A percentile compares a stretch with the other conserved stretches of the same genome.
phyloP scores from a whole-genome alignment of 495 filamentous ascomycete genomes.

The Penicillium maclennaniae region DNA sequence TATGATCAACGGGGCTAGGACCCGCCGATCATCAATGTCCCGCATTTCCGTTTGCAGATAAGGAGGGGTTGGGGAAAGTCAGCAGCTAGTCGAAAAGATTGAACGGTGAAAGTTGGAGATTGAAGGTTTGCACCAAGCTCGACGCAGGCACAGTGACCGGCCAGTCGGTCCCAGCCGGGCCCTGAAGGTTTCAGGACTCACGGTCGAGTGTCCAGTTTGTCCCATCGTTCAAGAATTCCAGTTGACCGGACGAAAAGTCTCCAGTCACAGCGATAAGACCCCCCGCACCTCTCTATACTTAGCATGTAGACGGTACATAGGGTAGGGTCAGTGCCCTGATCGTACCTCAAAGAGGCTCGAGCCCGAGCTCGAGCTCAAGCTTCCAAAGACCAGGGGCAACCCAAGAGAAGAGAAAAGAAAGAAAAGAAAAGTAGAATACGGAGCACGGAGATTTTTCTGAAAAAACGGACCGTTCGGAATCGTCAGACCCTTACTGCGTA shows the following conservation, averaged over 20 bases:
- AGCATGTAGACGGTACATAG: neutral
- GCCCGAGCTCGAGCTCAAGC: neutral
- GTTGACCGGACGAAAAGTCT: too few species aligned
- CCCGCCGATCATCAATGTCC: slow-evolving; percentile 13
- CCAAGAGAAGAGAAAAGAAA: neutral
- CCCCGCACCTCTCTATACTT: neutral
- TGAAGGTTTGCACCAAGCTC: slow-evolving; percentile 4
- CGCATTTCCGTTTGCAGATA: slow-evolving; percentile 16
- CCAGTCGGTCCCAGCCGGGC: slow-evolving; percentile 18
- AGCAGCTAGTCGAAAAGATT: too few species aligned
- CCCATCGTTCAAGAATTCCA: neutral
- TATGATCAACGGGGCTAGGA: neutral
- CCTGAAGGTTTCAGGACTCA: slow-evolving; percentile 16
- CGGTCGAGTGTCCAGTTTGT: neutral
- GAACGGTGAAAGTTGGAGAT: neutral
- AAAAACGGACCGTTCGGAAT: slow-evolving; percentile 23
- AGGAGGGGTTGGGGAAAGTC: neutral
- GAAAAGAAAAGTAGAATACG: neutral
- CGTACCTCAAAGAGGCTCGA: slow-evolving; percentile 4
- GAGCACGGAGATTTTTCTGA: slow-evolving; percentile 6
- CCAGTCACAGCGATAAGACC: neutral
- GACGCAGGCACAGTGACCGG: slow-evolving; percentile 21
- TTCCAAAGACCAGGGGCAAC: neutral
- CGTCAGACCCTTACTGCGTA: slow-evolving; percentile 20
- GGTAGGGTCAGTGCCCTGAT: slow-evolving; percentile 1